Evolutionary conservation across 2,329 filamentous ascomycete genomes (phyloP).

Genomic region (Xylaria sp.): DNA sequence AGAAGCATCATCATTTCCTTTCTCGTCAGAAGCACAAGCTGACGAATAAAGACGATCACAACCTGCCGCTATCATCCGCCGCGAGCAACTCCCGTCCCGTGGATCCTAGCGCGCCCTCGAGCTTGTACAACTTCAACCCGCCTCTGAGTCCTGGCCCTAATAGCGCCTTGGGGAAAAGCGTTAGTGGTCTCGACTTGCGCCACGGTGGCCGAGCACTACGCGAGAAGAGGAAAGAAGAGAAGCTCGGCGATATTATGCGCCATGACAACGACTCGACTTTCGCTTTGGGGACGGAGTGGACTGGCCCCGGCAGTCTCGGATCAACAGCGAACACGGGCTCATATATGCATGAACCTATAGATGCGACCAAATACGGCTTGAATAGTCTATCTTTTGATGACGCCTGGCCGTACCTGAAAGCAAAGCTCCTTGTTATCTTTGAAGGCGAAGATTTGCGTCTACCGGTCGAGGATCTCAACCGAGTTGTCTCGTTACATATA

Average conservation of each 20-base stretch:
- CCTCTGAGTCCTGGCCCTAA: slow-evolving; percentile 73
- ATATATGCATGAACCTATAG: slow-evolving; percentile 57
- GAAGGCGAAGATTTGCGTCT: slow-evolving; percentile 79
- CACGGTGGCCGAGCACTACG: slow-evolving; percentile 77
- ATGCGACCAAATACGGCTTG: slow-evolving; percentile 65
- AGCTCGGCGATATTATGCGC: slow-evolving; percentile 51
- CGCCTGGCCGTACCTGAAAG: slow-evolving; percentile 81
- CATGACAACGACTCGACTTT: slow-evolving; percentile 59
- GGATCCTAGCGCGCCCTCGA: slow-evolving; percentile 75
- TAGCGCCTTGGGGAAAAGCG: slow-evolving; percentile 77
- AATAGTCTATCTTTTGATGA: slow-evolving; percentile 77
- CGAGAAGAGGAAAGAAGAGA: slow-evolving; percentile 81
- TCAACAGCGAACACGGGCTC: slow-evolving; percentile 48
- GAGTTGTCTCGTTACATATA: slow-evolving; percentile 78
- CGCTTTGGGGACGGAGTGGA: slow-evolving; percentile 54
- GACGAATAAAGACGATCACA: slow-evolving; percentile 73
- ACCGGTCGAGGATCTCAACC: slow-evolving; percentile 85
- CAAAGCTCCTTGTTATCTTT: slow-evolving; percentile 77
- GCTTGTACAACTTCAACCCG: slow-evolving; percentile 78
- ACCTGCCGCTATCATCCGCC: slow-evolving; percentile 75
- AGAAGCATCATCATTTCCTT: slow-evolving; percentile 80
- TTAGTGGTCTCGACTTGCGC: slow-evolving; percentile 78
- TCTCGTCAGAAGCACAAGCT: slow-evolving; percentile 81
- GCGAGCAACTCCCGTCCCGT: slow-evolving; percentile 78
- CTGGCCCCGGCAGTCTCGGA: slow-evolving; percentile 58